Conservation (phyloP, 805 yeast genomes). For the Metschnikowia picachoensis region DNA sequence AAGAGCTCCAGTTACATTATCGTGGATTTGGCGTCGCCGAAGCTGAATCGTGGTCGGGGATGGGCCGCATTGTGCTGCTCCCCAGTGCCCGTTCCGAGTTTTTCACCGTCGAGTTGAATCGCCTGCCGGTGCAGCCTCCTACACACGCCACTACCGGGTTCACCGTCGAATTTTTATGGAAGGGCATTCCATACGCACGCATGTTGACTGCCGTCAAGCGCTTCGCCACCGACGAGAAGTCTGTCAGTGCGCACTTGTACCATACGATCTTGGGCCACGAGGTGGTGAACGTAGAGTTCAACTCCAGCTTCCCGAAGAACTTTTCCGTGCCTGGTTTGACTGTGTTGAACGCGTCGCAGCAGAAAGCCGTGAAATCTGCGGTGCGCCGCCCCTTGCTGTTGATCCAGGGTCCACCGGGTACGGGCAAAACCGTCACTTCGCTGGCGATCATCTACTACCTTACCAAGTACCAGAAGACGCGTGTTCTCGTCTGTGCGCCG, state of each 20-base stretch:
- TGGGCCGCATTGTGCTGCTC: conserved; percentile 66
- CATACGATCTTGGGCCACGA: conserved; percentile 80
- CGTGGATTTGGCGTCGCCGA: conserved; percentile 55
- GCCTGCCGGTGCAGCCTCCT: conserved; percentile 45
- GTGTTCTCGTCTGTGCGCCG: conserved; percentile 87
- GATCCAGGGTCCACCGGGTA: conserved; percentile 85
- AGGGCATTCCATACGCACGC: conserved; percentile 74
- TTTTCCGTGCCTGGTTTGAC: conserved; percentile 66
- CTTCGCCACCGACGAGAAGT: conserved; percentile 67
- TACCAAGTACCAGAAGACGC: conserved; percentile 54
- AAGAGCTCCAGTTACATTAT: conserved; percentile 57
- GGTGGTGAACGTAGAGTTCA: conserved; percentile 58
- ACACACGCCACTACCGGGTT: conserved; percentile 60
- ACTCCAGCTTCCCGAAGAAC: conserved; percentile 54
- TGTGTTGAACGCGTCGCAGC: conserved; percentile 68
- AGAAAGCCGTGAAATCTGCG: conserved; percentile 56
- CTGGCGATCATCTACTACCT: conserved; percentile 83
- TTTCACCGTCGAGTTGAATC: conserved; percentile 64
- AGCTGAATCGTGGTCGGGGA: conserved; percentile 61
- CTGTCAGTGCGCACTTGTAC: conserved; percentile 71
- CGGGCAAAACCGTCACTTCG: conserved; percentile 93
- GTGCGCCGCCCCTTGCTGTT: conserved; percentile 15
- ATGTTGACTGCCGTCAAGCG: conserved; percentile 73
- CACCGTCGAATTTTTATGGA: conserved; percentile 87
- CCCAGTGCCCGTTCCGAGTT: conserved; percentile 61